These are phyloP conservation scores for Canariomyces notabilis DNA, from an alignment of 2,329 filamentous ascomycete species.

Conservation along the genomic window DNA sequence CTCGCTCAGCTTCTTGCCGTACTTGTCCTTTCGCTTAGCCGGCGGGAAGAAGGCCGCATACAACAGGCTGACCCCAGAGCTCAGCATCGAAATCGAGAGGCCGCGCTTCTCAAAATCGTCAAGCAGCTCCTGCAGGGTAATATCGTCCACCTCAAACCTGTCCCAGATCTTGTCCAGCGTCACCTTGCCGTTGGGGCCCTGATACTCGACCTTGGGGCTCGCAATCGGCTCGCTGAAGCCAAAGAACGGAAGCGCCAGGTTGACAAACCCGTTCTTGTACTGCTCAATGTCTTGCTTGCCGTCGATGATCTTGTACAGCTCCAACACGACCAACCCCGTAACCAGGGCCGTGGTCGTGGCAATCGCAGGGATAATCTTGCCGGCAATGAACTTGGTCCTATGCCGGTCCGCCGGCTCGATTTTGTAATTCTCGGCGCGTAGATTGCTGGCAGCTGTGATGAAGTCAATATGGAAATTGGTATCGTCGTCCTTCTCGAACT, in stretches of 20 bases:
- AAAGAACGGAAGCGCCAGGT: conserved; percentile 93
- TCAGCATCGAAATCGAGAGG: conserved; percentile 83
- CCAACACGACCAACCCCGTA: conserved; percentile 85
- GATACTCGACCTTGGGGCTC: conserved; percentile 87
- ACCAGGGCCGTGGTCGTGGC: conserved; percentile 95
- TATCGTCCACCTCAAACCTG: conserved; percentile 83
- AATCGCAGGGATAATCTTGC: conserved; percentile 98
- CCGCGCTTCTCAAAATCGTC: conserved; percentile 77
- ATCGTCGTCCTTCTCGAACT: conserved; percentile 97
- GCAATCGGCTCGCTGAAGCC: conserved; percentile 96
- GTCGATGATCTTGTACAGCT: conserved; percentile 94
- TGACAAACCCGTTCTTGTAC: conserved; percentile 99
- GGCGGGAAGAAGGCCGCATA: conserved; percentile 91
- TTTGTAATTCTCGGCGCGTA: conserved; percentile 97
- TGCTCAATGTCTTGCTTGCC: conserved; percentile 96
- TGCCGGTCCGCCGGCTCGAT: conserved; percentile 88
- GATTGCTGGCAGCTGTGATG: conserved; percentile 93
- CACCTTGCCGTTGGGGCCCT: conserved; percentile 71
- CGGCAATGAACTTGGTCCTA: conserved; percentile 99
- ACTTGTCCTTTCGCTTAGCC: conserved; percentile 72
- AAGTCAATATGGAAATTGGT: conserved; percentile 98
- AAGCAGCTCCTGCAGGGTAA: conserved; percentile 79
- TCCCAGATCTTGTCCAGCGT: conserved; percentile 97
- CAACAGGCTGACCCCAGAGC: conserved; percentile 90
- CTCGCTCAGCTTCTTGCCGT: conserved; percentile 78